Base-by-base conservation (phyloP, 208 protist genomes). In the Trichomonas tenax region DNA sequence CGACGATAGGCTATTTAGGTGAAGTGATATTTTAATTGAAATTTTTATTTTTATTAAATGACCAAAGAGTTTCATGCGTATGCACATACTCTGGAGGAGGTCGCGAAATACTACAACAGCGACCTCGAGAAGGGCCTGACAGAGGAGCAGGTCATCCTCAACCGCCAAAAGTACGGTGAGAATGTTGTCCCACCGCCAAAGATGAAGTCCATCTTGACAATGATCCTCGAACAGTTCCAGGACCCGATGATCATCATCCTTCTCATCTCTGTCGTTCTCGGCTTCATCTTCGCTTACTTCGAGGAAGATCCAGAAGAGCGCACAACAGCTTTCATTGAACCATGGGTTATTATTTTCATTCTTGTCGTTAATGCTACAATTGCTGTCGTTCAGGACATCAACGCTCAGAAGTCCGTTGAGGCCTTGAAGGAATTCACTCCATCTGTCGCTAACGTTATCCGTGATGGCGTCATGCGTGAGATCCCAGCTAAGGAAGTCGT, bases 321-420 rank as follows among this genome's bases (percentile, higher is more conserved):
- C 0, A 6, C 95, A 23, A 96, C 49, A 1, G 97, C 97, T 6
- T 98, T 99, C 96, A 98, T 99, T 4, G 98, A 99, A 97, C 98
- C 98, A 2, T 98, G 98, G 96, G 98, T 99, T 81, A 99, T 99
- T 97, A 96, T 99, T 15, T 96, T 98, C 31, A 99, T 99, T 97
- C 97, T 99, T 82, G 97, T 98, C 6, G 63, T 98, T 38, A 99
- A 99, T 95, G 98, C 98, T 3, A 96, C 98, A 40, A 98, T 99
- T 46, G 98, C 98, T 38, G 98, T 99, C 17, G 98, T 98, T 97
- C 98, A 99, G 96, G 98, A 99, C 96, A 97, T 97, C 40, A 98
- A 98, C 17, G 98, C 98, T 0, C 98, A 99, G 45, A 96, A 98
- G 41, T 98, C 98, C 9, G 98, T 99, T 96, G 98, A 97, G 38